Evolutionary conservation across 306 rosid species (phyloP).

Genomic region (Castanea sativa): DNA sequence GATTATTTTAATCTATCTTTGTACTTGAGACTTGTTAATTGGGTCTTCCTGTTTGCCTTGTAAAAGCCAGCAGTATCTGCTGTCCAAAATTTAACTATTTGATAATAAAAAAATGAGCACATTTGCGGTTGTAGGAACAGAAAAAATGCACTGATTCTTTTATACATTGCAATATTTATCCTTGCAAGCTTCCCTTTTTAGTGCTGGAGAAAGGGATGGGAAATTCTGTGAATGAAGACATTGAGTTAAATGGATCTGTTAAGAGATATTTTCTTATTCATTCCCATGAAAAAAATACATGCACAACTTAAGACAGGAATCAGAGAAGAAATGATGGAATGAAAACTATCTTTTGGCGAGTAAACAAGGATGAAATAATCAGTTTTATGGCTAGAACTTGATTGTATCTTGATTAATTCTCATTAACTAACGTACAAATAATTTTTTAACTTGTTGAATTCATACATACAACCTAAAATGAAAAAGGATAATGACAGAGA

Average conservation of each 20-base stretch:
- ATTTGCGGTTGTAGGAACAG: not conserved
- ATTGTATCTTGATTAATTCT: not conserved
- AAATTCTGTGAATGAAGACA: not conserved
- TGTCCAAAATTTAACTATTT: not conserved
- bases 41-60: not conserved
- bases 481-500: not conserved
- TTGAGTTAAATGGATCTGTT: not conserved
- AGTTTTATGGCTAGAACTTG: not conserved
- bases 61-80: not conserved
- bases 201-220: not conserved
- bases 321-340: not conserved
- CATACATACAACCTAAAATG: not conserved
- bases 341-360: not conserved
- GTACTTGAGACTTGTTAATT: not conserved
- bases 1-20: not conserved
- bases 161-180: not conserved
- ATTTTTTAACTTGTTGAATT: too few species aligned
- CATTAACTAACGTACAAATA: not conserved
- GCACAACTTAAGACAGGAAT: not conserved
- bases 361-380: not conserved
- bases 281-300: not conserved
- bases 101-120: not conserved
- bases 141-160: not conserved
- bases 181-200: not conserved
- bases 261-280: not conserved